Evolutionary conservation across 176 grass and related monocot genomes (phyloP), one percentile per base, ranked within the genome.

Genomic region (Carex parvula): DNA sequence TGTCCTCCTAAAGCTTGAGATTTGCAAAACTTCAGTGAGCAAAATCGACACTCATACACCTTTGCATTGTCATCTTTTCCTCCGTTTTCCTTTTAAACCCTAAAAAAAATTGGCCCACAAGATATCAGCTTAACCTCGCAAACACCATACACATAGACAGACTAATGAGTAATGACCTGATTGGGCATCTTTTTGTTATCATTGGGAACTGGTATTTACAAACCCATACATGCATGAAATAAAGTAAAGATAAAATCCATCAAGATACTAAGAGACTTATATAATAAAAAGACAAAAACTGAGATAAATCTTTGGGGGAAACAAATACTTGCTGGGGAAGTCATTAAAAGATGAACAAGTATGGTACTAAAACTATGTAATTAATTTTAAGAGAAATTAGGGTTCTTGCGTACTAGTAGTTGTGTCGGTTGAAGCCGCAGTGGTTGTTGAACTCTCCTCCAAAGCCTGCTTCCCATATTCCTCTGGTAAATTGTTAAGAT

Each of bases 1-100:
- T 99, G 97, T 73, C 97, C 97, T 4, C 97, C 97, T 42, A 99
- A 88, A 33, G 97, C 97, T 90, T 99, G 97, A 70, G 97, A 99
- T 68, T 99, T 99, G 84, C 90, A 74, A 76, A 99, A 99, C 88
- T 94, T 99, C 52, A 99, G 90, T 79, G 97, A 94, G 79, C 97
- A 99, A 88, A 99, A 99, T 44, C 97, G 77, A 83, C 97, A 99
- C 79, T 99, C 88, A 35, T 99, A 99, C 16, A 94, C 88, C 88
- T 94, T 99, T 20, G 78, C 83, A n/a, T 82, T 64, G n/a, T 86
- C 93, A 46, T 94, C 93, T 64, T 96, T 99, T 66, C 84, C 85
- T 79, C 91, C 91, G 20, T 79, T 91, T 96, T 99, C 88, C 90
- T 99, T 83, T 94, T 99, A 37, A 76, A 79, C 85, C 91, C 97